Percentiles rank a stretch among this genome's conserved stretches.
phyloP scores from a whole-genome alignment of 2,329 filamentous ascomycete genomes.

The Madurella mycetomatis region DNA sequence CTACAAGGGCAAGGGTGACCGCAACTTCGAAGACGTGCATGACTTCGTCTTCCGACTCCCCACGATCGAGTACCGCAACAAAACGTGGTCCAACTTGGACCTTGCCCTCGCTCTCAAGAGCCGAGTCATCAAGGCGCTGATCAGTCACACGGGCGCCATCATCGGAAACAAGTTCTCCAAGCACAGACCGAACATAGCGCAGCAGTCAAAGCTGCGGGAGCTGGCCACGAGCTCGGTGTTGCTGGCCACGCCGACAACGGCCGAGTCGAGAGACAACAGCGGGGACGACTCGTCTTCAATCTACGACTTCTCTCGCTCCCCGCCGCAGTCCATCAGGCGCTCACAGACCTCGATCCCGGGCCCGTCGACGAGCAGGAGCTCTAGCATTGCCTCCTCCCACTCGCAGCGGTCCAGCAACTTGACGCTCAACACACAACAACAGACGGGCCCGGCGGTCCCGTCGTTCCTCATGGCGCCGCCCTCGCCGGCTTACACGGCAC shows the following conservation, averaged over 20 bases:
- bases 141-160: slow-evolving; percentile 92
- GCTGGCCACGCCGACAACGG: slow-evolving; percentile 39
- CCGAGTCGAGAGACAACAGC: slow-evolving; percentile 37
- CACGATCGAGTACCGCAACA: slow-evolving; percentile 92
- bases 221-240: slow-evolving; percentile 74
- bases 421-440: slow-evolving; percentile 19
- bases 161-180: slow-evolving; percentile 96
- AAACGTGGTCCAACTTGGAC: slow-evolving; percentile 98
- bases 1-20: slow-evolving; percentile 93
- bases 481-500: slow-evolving; percentile 20
- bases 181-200: slow-evolving; percentile 74
- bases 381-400: slow-evolving; percentile 47
- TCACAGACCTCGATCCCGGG: slow-evolving; percentile 45
- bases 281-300: slow-evolving; percentile 56
- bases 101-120: slow-evolving; percentile 89
- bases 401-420: slow-evolving; percentile 34
- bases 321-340: slow-evolving; percentile 49
- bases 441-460: slow-evolving; percentile 22
- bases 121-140: slow-evolving; percentile 87
- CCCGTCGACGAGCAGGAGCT: slow-evolving; percentile 47
- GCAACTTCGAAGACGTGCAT: slow-evolving; percentile 94
- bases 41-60: slow-evolving; percentile 96
- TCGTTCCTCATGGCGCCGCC: slow-evolving; percentile 33
- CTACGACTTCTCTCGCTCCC: slow-evolving; percentile 57
- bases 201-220: slow-evolving; percentile 75